These are phyloP conservation scores for Leucoagaricus sp. DNA, from an alignment of 1,284 basidiomycete genomes.

Conservation along the genomic window DNA sequence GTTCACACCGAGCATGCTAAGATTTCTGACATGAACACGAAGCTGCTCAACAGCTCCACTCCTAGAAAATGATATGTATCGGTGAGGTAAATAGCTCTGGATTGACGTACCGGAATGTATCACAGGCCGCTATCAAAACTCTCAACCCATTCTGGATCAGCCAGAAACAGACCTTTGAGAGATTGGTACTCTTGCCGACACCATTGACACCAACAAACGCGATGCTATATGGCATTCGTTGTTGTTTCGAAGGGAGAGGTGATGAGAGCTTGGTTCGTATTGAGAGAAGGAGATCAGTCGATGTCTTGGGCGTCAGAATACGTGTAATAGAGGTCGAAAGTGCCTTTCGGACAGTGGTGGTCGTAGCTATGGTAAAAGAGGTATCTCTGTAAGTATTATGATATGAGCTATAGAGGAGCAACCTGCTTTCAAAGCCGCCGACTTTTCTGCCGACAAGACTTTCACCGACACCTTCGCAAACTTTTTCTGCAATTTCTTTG, in stretches of 20 bases:
- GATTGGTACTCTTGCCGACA: conserved; percentile 97
- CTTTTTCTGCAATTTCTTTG: conserved; percentile 90
- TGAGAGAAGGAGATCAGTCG: conserved; percentile 90
- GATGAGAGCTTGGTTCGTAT: conserved; percentile 74
- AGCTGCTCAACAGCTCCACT: conserved; percentile 98
- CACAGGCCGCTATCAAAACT: conserved; percentile 97
- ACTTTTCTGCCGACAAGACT: conserved; percentile 90
- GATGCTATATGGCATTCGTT: conserved; percentile 87
- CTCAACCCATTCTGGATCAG: conserved; percentile 92
- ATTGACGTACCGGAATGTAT: conserved; percentile 83
- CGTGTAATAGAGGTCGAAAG: conserved; percentile 88
- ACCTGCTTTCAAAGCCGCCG: conserved; percentile 78
- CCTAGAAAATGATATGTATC: conserved; percentile 41
- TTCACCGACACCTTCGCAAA: conserved; percentile 92
- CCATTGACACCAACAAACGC: conserved; percentile 99
- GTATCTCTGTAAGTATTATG: conserved; percentile 10
- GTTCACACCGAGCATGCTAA: conserved; percentile 84
- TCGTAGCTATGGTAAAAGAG: conserved; percentile 64
- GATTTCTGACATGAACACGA: conserved; percentile 93
- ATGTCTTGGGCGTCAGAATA: conserved; percentile 95
- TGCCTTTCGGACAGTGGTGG: conserved; percentile 81
- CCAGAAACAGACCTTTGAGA: conserved; percentile 99
- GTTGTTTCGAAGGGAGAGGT: conserved; percentile 68
- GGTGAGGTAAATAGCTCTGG: too few relatives aligned
- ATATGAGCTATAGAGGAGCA: background rate